Percentiles rank a stretch among this genome's conserved stretches.
phyloP scores from a whole-genome alignment of 208 protist genomes.

The Leishmania braziliensis region DNA sequence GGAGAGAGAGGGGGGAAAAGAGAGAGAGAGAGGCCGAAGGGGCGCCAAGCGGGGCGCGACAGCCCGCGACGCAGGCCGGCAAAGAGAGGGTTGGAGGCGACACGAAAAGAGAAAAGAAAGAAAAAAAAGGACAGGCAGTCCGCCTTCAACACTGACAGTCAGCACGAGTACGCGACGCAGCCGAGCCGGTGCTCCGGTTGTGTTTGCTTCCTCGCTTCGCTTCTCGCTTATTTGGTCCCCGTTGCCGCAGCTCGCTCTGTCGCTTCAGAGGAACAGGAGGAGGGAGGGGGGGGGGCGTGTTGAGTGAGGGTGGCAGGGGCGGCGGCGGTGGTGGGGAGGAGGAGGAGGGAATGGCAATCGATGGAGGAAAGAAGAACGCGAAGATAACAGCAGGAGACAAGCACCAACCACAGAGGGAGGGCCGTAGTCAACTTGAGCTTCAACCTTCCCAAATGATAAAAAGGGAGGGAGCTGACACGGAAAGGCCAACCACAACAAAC shows the following conservation, averaged over 20 bases:
- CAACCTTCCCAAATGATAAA: constrained; percentile 1
- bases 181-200: too few relatives aligned
- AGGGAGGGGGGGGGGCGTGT: too few relatives aligned
- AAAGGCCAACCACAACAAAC: background rate
- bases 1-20: background rate
- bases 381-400: constrained; percentile 18
- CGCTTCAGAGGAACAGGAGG: background rate
- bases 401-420: background rate
- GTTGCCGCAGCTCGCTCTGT: background rate
- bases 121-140: too few relatives aligned
- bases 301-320: background rate
- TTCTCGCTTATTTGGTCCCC: too few relatives aligned
- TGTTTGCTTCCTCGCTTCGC: too few relatives aligned
- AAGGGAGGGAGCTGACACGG: background rate
- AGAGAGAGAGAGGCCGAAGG: background rate
- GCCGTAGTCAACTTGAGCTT: background rate
- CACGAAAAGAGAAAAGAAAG: background rate
- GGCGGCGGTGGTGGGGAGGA: background rate
- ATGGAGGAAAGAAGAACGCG: background rate
- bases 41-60: background rate
- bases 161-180: too few relatives aligned
- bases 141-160: too few relatives aligned
- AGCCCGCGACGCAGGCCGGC: background rate
- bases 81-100: background rate
- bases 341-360: background rate